phyloP scores from a whole-genome alignment of 495 filamentous ascomycete genomes.

The Ramalina intermedia region DNA sequence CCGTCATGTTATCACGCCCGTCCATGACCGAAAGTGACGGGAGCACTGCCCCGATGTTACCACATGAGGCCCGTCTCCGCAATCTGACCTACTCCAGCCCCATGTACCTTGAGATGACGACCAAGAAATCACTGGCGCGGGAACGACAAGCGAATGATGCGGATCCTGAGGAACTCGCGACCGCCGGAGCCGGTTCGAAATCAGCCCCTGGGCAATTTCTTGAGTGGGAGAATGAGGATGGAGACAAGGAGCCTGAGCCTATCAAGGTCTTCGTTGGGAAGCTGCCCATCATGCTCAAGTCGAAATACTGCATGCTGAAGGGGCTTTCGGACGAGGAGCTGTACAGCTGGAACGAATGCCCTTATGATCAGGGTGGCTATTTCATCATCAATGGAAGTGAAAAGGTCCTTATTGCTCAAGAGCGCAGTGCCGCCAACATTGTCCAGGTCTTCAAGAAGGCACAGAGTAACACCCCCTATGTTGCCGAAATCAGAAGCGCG shows the following conservation, averaged over 20 bases:
- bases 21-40: constrained; percentile 88
- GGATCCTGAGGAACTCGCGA: constrained; percentile 31
- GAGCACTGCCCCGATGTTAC: constrained; percentile 61
- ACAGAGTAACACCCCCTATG: constrained; percentile 72
- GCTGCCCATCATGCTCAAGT: constrained; percentile 95
- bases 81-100: constrained; percentile 92
- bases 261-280: constrained; percentile 76
- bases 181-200: constrained; percentile 30
- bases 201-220: constrained; percentile 32
- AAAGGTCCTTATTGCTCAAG: constrained; percentile 96
- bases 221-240: constrained; percentile 35
- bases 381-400: constrained; percentile 99
- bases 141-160: constrained; percentile 47
- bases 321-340: constrained; percentile 66
- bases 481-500: constrained; percentile 90
- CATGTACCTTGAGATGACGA: constrained; percentile 71
- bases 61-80: constrained; percentile 84
- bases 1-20: constrained; percentile 67
- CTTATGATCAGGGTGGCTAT: constrained; percentile 94
- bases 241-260: constrained; percentile 49
- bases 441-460: constrained; percentile 98
- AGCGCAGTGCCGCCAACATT: constrained; percentile 93
- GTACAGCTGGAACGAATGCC: constrained; percentile 83
- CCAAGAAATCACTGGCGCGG: constrained; percentile 63
- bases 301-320: constrained; percentile 77